Evolutionary conservation across 2,329 filamentous ascomycete species (phyloP), one percentile per base, ranked within the genome.

Genomic region (Orbilia javanica): DNA sequence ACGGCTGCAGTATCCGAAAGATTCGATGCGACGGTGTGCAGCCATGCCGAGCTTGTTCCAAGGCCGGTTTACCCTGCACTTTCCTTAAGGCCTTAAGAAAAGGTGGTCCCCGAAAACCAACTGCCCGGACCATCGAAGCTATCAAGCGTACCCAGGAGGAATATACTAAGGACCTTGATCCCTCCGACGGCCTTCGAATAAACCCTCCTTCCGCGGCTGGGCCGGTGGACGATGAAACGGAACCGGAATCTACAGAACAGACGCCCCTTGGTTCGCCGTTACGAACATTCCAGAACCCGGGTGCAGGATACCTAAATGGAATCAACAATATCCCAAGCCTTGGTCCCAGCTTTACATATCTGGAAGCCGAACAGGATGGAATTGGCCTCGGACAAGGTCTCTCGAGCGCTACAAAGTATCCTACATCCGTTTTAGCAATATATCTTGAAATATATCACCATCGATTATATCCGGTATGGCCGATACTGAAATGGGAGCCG

Each of bases 1-100:
- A 88, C 78, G 86, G 85, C 20, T 88, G 87, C 83, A 87, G 87
- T 82, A 84, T 88, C 48, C 85, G 87, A 68, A 88, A 88, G 82
- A 85, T 88, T 74, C 85, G 85, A 55, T 88, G 87, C 81, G 85
- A 85, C 13, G 87, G 86, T 60, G 82, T 83, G 1, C 83, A 85
- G 22, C 87, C 87, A 5, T 88, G 87, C 72, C 82, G 82, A 27
- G 84, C 85, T 8, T 88, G 87, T 79, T 80, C 83, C 25, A 83
- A 85, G 15, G 84, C 85, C 1, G 83, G 85, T 6, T 85, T 88
- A 63, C 83, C 85, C 15, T 88, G 87, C 81, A 88, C 86, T n/a
- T 88, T 87, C 81, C 85, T 85, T 72, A 85, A 84, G 13, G 81
- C 82, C 4, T 86, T 85, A 50, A 83, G 84, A 10, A 85, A 83